Evolutionary conservation across 495 filamentous ascomycete species (phyloP).

Genomic region (Xylaria flabelliformis): DNA sequence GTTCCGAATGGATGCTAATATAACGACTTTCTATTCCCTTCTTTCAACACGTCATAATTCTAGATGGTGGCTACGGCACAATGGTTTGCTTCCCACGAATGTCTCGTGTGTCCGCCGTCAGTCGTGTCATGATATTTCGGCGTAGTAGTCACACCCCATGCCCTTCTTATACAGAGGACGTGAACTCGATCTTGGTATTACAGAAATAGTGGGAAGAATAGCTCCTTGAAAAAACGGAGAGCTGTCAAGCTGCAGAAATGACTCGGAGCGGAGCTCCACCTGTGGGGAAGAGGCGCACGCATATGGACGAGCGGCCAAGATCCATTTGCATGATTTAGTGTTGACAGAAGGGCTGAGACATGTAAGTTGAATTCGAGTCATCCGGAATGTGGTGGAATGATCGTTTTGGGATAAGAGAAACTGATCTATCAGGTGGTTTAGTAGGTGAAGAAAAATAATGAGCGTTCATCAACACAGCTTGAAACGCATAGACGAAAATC

Average conservation of each 20-base stretch:
- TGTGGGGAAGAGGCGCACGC: constrained; percentile 23
- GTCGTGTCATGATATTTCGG: background rate
- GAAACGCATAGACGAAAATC: background rate
- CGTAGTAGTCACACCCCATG: constrained; percentile 4
- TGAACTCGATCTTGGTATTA: background rate
- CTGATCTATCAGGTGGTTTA: background rate
- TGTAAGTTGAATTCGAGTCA: constrained; percentile 10
- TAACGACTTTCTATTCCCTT: background rate
- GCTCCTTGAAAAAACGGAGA: background rate
- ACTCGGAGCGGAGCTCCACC: constrained; percentile 13
- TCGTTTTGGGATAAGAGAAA: background rate
- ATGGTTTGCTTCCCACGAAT: constrained; percentile 5
- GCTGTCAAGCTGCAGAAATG: constrained; percentile 10
- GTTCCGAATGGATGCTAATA: background rate
- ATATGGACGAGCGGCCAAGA: constrained; percentile 16
- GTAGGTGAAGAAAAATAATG: background rate
- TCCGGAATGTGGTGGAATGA: constrained; percentile 8
- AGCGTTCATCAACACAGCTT: background rate
- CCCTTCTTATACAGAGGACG: background rate
- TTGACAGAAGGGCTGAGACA: background rate
- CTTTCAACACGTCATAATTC: background rate
- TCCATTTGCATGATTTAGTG: constrained; percentile 12
- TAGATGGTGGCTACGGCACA: background rate
- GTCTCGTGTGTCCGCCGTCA: background rate
- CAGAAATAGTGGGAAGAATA: background rate